A percentile compares a stretch with the other conserved stretches of the same genome.
phyloP scores from a whole-genome alignment of 1,284 basidiomycete genomes.

The Ceratobasidium papillatum region DNA sequence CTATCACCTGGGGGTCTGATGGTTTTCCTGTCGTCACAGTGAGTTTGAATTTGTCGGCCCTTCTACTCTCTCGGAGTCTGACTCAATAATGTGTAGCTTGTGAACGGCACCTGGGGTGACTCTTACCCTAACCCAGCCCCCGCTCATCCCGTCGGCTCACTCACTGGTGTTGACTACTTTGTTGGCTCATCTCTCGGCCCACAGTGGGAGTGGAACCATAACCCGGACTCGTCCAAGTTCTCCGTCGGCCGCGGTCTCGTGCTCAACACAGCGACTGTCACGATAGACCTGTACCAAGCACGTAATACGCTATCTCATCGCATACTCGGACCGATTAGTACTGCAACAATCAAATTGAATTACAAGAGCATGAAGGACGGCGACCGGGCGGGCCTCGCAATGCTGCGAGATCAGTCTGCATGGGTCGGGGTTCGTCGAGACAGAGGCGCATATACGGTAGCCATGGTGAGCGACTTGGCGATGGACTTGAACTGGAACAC shows the following conservation, averaged over 20 bases:
- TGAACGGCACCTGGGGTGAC: slow-evolving; percentile 28
- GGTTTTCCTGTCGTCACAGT: slow-evolving; percentile 32
- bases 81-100: slow-evolving; percentile 14
- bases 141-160: slow-evolving; percentile 16
- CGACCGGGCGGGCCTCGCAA: slow-evolving; percentile 48
- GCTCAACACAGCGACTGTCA: slow-evolving; percentile 47
- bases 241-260: slow-evolving; percentile 47
- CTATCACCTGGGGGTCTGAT: slow-evolving; percentile 16
- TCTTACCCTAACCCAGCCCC: slow-evolving; percentile 14
- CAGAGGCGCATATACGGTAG: slow-evolving; percentile 41
- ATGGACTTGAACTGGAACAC: too few species aligned
- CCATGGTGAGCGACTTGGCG: slow-evolving; percentile 47
- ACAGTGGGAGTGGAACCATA: too few species aligned
- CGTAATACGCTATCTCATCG: slow-evolving; percentile 50
- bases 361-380: slow-evolving; percentile 47
- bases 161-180: slow-evolving; percentile 46
- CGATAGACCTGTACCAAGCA: slow-evolving; percentile 47
- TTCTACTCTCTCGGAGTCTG: not conserved
- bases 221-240: slow-evolving; percentile 45
- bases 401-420: slow-evolving; percentile 48
- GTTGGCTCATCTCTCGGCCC: slow-evolving; percentile 43
- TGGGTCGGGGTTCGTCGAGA: slow-evolving; percentile 47
- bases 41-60: not conserved
- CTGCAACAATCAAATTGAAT: slow-evolving; percentile 48
- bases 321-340: slow-evolving; percentile 48